phyloP scores from a whole-genome alignment of 148 eudicot species.

The Pharnaceum exiguum region DNA sequence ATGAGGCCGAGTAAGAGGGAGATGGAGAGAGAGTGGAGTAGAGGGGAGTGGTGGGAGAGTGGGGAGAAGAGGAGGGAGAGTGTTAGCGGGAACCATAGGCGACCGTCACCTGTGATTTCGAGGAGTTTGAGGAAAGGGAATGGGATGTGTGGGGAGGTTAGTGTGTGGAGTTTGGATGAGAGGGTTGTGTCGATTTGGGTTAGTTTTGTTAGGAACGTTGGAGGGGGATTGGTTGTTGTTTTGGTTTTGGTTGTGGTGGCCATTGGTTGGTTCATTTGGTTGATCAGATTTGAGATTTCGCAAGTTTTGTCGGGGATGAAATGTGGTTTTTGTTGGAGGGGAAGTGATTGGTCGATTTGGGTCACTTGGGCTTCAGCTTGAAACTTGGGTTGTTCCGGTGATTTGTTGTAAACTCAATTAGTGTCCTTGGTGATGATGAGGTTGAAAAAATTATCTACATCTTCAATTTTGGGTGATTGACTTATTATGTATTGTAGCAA shows the following conservation, averaged over 20 bases:
- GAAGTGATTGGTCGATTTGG: not conserved
- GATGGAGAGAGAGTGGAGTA: slow-evolving; percentile 25
- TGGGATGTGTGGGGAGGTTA: slow-evolving; percentile 45
- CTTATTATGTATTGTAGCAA: too few relatives aligned
- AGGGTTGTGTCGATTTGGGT: slow-evolving; percentile 34
- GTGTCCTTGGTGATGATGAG: too few relatives aligned
- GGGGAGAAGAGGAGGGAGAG: slow-evolving; percentile 44
- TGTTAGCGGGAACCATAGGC: slow-evolving; percentile 69
- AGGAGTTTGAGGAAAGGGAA: slow-evolving; percentile 53
- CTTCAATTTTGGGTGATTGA: too few relatives aligned
- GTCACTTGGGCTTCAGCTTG: not conserved
- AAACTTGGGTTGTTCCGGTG: not conserved
- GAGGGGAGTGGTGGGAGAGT: slow-evolving; percentile 19
- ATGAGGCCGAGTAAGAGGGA: slow-evolving; percentile 46
- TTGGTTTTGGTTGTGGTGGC: not conserved
- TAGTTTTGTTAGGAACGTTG: slow-evolving; percentile 37
- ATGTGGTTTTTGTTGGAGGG: not conserved
- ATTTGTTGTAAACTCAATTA: too few relatives aligned
- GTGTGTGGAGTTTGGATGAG: slow-evolving; percentile 50
- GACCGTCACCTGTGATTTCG: slow-evolving; percentile 81
- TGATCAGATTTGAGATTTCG: not conserved
- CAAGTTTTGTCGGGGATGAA: not conserved
- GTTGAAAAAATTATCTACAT: too few relatives aligned
- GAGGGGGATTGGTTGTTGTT: not conserved
- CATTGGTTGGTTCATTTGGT: slow-evolving; percentile 1